These are phyloP conservation scores for Cordyceps sp. DNA, from an alignment of 2,329 filamentous ascomycete species.

Conservation along the genomic window DNA sequence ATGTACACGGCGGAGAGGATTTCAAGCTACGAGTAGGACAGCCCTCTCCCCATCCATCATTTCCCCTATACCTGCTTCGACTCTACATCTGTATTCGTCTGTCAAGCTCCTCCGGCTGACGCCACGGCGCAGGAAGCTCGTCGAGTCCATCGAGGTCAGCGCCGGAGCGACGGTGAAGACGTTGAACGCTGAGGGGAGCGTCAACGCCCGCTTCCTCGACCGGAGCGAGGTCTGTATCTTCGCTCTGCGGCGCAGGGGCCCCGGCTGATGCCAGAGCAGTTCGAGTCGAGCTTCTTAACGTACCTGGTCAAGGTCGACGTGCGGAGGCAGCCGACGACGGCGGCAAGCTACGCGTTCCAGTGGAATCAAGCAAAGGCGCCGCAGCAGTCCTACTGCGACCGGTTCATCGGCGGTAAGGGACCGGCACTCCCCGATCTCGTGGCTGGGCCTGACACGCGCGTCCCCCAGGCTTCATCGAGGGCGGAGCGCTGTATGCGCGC, in stretches of 20 bases:
- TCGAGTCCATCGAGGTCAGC: not conserved
- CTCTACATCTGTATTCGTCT: no score
- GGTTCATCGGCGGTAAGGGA: conserved; percentile 1
- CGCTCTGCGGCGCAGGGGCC: not conserved
- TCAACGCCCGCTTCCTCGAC: not conserved
- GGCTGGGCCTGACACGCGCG: not conserved
- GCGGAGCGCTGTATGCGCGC: conserved; percentile 1
- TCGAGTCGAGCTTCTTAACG: conserved; percentile 1
- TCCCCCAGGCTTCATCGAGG: not conserved
- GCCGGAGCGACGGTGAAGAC: not conserved
- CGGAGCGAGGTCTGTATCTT: not conserved
- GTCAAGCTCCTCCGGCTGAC: not conserved
- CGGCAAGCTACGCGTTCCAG: not conserved
- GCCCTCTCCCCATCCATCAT: no score
- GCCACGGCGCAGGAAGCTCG: not conserved
- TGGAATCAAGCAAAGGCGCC: not conserved
- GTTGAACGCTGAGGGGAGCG: not conserved
- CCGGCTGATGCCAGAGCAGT: not conserved
- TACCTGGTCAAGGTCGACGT: conserved; percentile 2
- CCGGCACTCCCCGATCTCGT: not conserved
- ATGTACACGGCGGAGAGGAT: not conserved
- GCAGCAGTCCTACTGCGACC: not conserved
- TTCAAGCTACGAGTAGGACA: not conserved
- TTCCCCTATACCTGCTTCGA: no score
- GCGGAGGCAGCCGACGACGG: not conserved